phyloP scores from a whole-genome alignment of 1,139 yeast species.

The Yamadazyma pseudoaaseri region DNA sequence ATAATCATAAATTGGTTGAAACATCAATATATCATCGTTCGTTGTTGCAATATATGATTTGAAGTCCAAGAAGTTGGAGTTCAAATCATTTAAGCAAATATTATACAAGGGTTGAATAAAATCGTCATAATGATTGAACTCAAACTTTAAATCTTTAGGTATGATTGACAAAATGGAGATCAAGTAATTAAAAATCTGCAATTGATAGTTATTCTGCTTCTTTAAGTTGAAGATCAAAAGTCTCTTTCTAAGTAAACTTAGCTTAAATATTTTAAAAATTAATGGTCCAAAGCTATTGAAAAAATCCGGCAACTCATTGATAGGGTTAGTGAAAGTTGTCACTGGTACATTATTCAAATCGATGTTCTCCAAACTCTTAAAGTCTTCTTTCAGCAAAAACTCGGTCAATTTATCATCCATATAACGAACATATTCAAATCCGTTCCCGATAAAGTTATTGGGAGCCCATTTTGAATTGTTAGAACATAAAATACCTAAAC shows the following conservation, averaged over 20 bases:
- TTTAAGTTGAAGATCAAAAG: constrained; percentile 54
- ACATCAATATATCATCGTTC: constrained; percentile 66
- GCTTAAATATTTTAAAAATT: constrained; percentile 68
- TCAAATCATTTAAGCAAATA: constrained; percentile 61
- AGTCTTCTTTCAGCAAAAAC: constrained; percentile 31
- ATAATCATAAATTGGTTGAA: constrained; percentile 57
- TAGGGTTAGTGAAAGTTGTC: constrained; percentile 7
- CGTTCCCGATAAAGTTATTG: constrained; percentile 47
- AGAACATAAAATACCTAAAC: constrained; percentile 60
- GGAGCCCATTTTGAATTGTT: constrained; percentile 46
- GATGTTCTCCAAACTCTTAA: constrained; percentile 20
- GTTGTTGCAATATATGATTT: constrained; percentile 50
- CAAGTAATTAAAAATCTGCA: constrained; percentile 35
- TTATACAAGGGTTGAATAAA: constrained; percentile 57
- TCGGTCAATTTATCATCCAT: constrained; percentile 41
- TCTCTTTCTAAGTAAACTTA: constrained; percentile 60
- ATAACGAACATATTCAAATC: constrained; percentile 56
- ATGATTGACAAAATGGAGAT: constrained; percentile 37
- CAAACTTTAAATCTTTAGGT: constrained; percentile 27
- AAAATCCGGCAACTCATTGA: constrained; percentile 37
- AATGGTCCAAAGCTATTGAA: constrained; percentile 67
- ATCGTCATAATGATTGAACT: constrained; percentile 9
- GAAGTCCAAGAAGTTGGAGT: constrained; percentile 10
- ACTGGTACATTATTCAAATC: constrained; percentile 9
- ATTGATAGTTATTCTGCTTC: constrained; percentile 21